Percentiles rank a stretch among this genome's conserved stretches.
Conservation (phyloP, 805 yeast species). For the Saitoella complicata region DNA sequence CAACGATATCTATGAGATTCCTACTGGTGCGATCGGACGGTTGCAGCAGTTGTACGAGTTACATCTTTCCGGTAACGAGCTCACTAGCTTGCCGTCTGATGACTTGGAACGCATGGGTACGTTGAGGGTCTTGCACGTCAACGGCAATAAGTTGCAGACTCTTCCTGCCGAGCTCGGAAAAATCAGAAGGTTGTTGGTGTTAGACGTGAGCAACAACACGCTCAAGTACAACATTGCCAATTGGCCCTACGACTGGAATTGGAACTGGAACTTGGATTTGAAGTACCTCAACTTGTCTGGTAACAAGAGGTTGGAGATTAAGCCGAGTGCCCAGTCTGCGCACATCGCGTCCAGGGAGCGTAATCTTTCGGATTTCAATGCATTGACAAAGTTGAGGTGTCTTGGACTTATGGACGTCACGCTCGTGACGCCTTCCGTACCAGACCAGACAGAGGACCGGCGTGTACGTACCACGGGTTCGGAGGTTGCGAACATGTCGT, state of each 20-base stretch:
- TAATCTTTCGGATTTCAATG: slow-evolving; percentile 47
- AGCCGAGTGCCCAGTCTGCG: slow-evolving; percentile 36
- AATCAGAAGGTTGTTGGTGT: slow-evolving; percentile 41
- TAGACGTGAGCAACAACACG: slow-evolving; percentile 85
- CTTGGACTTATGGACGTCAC: slow-evolving; percentile 93
- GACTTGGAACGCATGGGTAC: slow-evolving; percentile 49
- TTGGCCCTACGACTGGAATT: slow-evolving; percentile 95
- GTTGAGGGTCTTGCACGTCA: slow-evolving; percentile 48
- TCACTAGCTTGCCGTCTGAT: slow-evolving; percentile 70
- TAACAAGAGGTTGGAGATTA: slow-evolving; percentile 79
- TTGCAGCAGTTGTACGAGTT: slow-evolving; percentile 44
- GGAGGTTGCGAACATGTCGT: slow-evolving; percentile 53
- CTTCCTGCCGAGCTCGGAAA: slow-evolving; percentile 78
- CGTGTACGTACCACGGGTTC: slow-evolving; percentile 87
- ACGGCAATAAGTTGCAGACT: slow-evolving; percentile 71
- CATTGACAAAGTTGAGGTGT: slow-evolving; percentile 50
- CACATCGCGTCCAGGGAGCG: slow-evolving; percentile 18
- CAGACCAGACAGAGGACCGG: slow-evolving; percentile 68
- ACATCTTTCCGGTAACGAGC: slow-evolving; percentile 67
- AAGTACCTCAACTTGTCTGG: slow-evolving; percentile 81
- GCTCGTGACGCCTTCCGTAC: slow-evolving; percentile 69
- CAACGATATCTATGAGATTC: slow-evolving; percentile 70
- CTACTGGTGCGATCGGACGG: slow-evolving; percentile 49
- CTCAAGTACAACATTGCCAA: slow-evolving; percentile 84
- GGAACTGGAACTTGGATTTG: slow-evolving; percentile 62